phyloP scores from a whole-genome alignment of 2,329 filamentous ascomycete species.

The Trichoderma guizhouense region DNA sequence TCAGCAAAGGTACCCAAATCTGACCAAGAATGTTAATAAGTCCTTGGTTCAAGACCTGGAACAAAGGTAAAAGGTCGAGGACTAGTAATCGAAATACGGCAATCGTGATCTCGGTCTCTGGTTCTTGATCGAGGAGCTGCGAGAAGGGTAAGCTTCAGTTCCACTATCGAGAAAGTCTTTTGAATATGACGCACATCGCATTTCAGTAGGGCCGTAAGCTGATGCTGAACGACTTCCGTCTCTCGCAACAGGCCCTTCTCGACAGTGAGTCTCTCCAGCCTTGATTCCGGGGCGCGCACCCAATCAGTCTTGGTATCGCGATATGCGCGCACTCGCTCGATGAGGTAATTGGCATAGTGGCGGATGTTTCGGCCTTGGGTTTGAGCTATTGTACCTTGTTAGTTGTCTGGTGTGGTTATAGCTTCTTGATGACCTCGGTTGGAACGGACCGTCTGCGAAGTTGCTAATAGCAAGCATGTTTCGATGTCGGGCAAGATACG shows the following conservation, averaged over 20 bases:
- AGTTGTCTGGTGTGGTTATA: background rate
- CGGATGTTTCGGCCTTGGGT: constrained; percentile 93
- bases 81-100: constrained; percentile 91
- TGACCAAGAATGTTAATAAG: constrained; percentile 93
- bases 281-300: constrained; percentile 76
- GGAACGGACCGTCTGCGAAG: constrained; percentile 79
- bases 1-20: constrained; percentile 27
- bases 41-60: constrained; percentile 93
- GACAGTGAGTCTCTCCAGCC: constrained; percentile 79
- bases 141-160: background rate
- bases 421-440: background rate
- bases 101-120: constrained; percentile 94
- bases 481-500: constrained; percentile 77
- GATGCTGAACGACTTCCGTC: constrained; percentile 84
- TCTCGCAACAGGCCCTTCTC: constrained; percentile 91
- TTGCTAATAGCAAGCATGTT: constrained; percentile 82
- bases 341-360: constrained; percentile 83
- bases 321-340: constrained; percentile 77
- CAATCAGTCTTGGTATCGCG: constrained; percentile 84
- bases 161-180: background rate
- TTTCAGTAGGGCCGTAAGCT: constrained; percentile 79
- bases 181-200: constrained; percentile 68
- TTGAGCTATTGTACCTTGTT: constrained; percentile 60
- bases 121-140: constrained; percentile 79
- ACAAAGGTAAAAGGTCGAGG: constrained; percentile 82